Percentiles rank a stretch among this genome's conserved stretches.
These are phyloP conservation scores for Entomortierella lignicola DNA, from an alignment of 192 early-diverging fungal species.

Conservation along the genomic window DNA sequence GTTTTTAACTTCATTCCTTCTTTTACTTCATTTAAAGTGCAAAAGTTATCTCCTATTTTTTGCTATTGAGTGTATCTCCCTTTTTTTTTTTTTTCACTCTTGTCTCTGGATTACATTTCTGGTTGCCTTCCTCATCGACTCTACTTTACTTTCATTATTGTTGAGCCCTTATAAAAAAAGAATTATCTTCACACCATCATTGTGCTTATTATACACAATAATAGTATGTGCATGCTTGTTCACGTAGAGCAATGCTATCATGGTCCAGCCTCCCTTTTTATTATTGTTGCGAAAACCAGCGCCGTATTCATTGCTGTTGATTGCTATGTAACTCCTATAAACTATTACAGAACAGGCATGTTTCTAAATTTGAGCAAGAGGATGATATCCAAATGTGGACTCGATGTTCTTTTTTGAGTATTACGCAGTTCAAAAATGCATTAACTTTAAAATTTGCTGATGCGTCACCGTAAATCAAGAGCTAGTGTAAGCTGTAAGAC, in stretches of 20 bases:
- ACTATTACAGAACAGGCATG: not conserved
- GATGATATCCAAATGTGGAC: not conserved
- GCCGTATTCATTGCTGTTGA: too few species aligned
- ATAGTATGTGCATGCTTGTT: too few species aligned
- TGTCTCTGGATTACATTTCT: not conserved
- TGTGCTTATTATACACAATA: too few species aligned
- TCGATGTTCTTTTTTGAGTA: too few species aligned
- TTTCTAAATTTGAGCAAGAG: not conserved
- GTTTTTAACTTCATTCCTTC: too few species aligned
- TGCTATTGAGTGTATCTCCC: not conserved
- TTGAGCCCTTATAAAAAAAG: not conserved
- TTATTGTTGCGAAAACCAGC: too few species aligned
- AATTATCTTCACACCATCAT: too few species aligned
- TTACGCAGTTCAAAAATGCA: too few species aligned
- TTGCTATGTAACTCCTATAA: too few species aligned
- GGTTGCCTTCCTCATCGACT: not conserved
- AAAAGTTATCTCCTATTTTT: not conserved
- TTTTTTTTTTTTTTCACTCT: not conserved
- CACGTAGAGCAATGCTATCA: too few species aligned
- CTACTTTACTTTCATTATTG: not conserved
- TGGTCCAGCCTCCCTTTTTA: too few species aligned
- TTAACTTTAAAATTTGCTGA: not conserved
- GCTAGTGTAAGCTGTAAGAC: not conserved
- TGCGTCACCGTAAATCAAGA: not conserved
- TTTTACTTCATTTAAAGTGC: too few species aligned